Base-by-base conservation (phyloP, 2,329 filamentous ascomycete species). In the Ophiosphaerella narmari region DNA sequence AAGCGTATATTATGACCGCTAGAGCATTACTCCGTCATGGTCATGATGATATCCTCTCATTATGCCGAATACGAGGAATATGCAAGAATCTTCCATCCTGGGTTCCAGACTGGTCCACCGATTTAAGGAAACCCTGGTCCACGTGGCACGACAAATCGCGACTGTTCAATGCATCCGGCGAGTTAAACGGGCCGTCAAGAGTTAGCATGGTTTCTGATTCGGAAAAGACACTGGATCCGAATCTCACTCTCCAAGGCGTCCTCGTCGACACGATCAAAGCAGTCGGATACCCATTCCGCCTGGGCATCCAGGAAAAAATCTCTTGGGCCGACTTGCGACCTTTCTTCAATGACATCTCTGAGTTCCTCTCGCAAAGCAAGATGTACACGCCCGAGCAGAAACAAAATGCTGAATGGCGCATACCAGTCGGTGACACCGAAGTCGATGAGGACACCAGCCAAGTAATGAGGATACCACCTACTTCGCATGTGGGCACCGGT, bases 61-160 rank as follows among this genome's bases (percentile, higher is more conserved):
- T 38, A 3, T 45, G 43, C 23, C 34, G 43, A 3, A 38, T 39
- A 32, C 43, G 43, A 4, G 35, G 31, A 3, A 48, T 18, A 23
- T 48, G 33, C 39, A 53, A 13, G 13, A 23, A 44, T 16, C 39
- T 57, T 2, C 54, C 54, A 13, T 55, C 54, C n/a, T 57, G 52
- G 55, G 52, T 50, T 12, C 55, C 55, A 7, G 55, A 55, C 40
- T 58, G 55, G 55, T 45, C 49, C 9, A 35, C 24, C 5, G 43
- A 45, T 38, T 18, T 45, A 14, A 4, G 43, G 7, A 45, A 45
- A 14, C 43, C 43, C 7, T 45, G 43, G 43, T 45, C 43, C 4
- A 39, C 21, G 13, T 45, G 43, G 43, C 34, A 52, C 32, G 8
- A 18, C 9, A 14, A 46, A 14, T n/a, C 45, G 9, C 5, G 24